Conservation (phyloP, 768 basidiomycete species). For the Pleurotus eryngii region DNA sequence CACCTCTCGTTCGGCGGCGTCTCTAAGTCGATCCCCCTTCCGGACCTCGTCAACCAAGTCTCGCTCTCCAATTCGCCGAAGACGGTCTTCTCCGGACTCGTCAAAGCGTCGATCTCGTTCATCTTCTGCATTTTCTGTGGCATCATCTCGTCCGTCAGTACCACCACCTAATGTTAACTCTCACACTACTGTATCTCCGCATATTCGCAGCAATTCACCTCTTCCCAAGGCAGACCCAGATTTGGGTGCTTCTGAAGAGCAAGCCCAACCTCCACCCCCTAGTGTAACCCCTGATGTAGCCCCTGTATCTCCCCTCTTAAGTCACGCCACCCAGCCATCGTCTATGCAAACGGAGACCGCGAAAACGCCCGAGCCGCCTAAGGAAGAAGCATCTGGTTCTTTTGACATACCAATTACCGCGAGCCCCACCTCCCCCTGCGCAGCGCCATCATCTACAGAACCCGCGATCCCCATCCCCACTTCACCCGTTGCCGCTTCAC, state of each 20-base stretch:
- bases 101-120: constrained; percentile 18
- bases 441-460: too few relatives aligned
- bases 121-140: constrained; percentile 53
- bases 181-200: constrained; percentile 5
- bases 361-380: too few relatives aligned
- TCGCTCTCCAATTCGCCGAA: constrained; percentile 19
- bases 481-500: too few relatives aligned
- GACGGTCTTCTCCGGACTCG: constrained; percentile 11
- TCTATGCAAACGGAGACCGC: too few relatives aligned
- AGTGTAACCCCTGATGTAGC: neutral
- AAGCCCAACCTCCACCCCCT: neutral
- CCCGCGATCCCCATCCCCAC: too few relatives aligned
- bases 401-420: too few relatives aligned
- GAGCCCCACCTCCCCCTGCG: too few relatives aligned
- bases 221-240: neutral
- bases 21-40: constrained; percentile 27
- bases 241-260: neutral
- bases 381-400: too few relatives aligned
- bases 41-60: constrained; percentile 26
- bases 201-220: neutral
- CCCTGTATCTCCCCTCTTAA: neutral
- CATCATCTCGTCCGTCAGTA: constrained; percentile 38
- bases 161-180: constrained; percentile 10
- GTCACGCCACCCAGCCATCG: too few relatives aligned
- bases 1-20: constrained; percentile 20